Conservation (phyloP, 1,284 basidiomycete species). For the Butyriboletus appendiculatus region DNA sequence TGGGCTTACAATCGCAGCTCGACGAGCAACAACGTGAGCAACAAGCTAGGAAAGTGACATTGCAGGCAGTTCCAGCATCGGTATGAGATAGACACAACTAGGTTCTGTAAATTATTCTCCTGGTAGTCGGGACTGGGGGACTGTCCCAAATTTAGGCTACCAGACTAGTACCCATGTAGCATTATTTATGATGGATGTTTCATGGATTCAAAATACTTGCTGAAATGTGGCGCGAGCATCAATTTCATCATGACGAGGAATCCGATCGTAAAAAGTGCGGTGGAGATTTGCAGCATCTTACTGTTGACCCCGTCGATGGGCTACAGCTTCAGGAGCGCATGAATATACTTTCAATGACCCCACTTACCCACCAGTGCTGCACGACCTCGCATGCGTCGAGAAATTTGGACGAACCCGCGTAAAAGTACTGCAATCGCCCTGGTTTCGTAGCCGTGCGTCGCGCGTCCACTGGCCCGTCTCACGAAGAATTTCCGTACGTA, state of each 20-base stretch:
- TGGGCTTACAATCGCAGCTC: conserved; percentile 15
- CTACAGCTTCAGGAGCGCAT: conserved; percentile 9
- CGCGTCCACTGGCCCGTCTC: conserved; percentile 43
- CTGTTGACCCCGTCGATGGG: neutral
- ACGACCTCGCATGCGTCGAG: too few species aligned
- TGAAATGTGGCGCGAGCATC: too few species aligned
- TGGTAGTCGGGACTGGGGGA: neutral
- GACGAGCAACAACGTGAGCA: conserved; percentile 32
- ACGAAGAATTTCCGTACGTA: conserved; percentile 40
- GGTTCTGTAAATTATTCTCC: neutral
- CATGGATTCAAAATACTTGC: neutral
- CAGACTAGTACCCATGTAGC: neutral
- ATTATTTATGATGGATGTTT: neutral
- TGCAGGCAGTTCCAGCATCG: conserved; percentile 3
- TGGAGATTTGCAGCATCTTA: neutral
- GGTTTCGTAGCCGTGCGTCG: conserved; percentile 39
- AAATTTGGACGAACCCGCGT: too few species aligned
- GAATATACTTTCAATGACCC: too few species aligned
- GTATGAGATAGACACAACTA: neutral
- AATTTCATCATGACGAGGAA: neutral
- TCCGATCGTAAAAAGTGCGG: neutral
- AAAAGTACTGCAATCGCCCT: too few species aligned
- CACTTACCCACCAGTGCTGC: too few species aligned
- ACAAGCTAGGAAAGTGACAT: conserved; percentile 18
- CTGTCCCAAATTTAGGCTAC: neutral